Evolutionary conservation across 805 yeast species (phyloP).

Genomic region (Cyberlindnera euphorbiiphila): DNA sequence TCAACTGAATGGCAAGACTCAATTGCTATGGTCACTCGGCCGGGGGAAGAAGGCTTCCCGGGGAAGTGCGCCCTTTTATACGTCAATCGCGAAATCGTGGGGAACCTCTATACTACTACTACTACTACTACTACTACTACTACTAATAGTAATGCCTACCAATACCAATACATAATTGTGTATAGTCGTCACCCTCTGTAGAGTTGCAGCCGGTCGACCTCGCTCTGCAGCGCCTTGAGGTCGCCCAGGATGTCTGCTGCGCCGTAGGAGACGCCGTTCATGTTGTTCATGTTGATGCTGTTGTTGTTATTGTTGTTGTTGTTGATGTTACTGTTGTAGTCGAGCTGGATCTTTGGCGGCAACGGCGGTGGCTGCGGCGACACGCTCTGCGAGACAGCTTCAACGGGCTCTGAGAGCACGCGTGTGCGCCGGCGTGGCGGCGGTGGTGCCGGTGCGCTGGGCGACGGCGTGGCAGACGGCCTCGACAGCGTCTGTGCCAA

Average conservation of each 20-base stretch:
- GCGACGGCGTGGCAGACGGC: slow-evolving; percentile 16
- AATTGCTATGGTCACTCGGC: too few species aligned
- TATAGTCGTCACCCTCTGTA: neutral
- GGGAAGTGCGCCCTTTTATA: slow-evolving; percentile 3
- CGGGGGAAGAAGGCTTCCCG: too few species aligned
- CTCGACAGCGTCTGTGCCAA: slow-evolving; percentile 17
- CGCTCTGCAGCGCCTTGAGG: slow-evolving; percentile 62
- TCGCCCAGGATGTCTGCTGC: slow-evolving; percentile 56
- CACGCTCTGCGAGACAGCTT: slow-evolving; percentile 35
- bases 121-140: too few species aligned
- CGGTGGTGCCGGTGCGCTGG: slow-evolving; percentile 30
- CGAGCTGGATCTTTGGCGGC: slow-evolving; percentile 21
- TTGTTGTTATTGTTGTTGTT: slow-evolving; percentile 13
- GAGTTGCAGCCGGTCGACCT: slow-evolving; percentile 51
- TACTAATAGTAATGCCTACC: too few species aligned
- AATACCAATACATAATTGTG: too few species aligned
- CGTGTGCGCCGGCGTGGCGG: slow-evolving; percentile 39
- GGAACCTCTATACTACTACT: too few species aligned
- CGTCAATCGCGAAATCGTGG: too few species aligned
- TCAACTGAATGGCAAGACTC: too few species aligned
- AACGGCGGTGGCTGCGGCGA: slow-evolving; percentile 23
- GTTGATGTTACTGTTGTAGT: neutral
- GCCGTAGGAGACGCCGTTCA: slow-evolving; percentile 10
- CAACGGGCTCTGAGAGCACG: too few species aligned
- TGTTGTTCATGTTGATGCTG: slow-evolving; percentile 22